Evolutionary conservation across 148 eudicot species (phyloP), one percentile per base, ranked within the genome.

Genomic region (Salicornia ramosissima): DNA sequence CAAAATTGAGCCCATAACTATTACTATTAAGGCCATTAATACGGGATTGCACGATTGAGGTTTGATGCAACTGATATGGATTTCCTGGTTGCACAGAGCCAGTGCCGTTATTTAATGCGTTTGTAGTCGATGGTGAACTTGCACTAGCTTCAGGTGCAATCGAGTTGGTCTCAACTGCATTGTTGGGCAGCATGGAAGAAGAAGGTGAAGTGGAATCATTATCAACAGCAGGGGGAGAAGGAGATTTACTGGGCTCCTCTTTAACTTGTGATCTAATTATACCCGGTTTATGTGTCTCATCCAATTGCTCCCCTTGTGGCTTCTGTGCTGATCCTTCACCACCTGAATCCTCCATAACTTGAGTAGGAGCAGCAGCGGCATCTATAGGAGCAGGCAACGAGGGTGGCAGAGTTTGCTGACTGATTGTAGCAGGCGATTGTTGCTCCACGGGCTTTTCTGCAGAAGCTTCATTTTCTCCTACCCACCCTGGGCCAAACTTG

Each of bases 401-500:
- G 62, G 75, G n/a, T 12, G 77, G 74, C 24, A 67, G 52, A 39
- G 68, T 56, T 45, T 65, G 57, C 63, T 80, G 76, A 56, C 66
- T 21, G 52, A 65, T 22, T 43, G 52, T 33, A 50, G 71, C 46
- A 29, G 80, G 65, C 54, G 51, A 71, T 34, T 68, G 65, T 19
- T 54, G 83, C 29, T 18, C 65, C 52, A 57, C 10, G 46, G 67
- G 64, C 65, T 66, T 64, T 53, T 63, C 68, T 3, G 47, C 15
- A 12, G 73, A 71, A 21, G 71, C 72, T 24, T 83, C 92, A 71
- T 78, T 73, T 64, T 88, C 96, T 54, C 86, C 95, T 9, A 90
- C 92, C 89, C 96, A 90, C 36, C 96, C 95, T 42, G 86, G 90
- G 65, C 92, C 98, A 75, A 83, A 93, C 72, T 85, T 79, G 49